phyloP scores from a whole-genome alignment of 306 rosid genomes.

The Prinsepia uniflora region DNA sequence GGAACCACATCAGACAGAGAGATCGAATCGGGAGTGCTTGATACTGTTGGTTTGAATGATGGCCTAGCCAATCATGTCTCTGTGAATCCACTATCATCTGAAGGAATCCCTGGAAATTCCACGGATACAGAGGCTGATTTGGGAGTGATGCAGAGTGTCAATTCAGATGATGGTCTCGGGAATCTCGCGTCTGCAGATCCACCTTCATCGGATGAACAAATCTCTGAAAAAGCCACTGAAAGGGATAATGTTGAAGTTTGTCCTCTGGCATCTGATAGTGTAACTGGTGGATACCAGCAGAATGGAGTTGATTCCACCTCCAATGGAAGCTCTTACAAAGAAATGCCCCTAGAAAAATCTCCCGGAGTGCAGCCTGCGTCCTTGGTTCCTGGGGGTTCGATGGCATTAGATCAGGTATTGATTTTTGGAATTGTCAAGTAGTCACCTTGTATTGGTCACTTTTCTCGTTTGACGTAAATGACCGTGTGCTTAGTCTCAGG shows the following conservation, averaged over 20 bases:
- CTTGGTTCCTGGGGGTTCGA: slow-evolving; percentile 13
- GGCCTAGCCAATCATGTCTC: slow-evolving; percentile 12
- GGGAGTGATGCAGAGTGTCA: slow-evolving; percentile 20
- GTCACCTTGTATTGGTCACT: not conserved
- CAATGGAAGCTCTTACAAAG: slow-evolving; percentile 29
- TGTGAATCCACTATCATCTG: slow-evolving; percentile 19
- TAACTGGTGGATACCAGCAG: slow-evolving; percentile 30
- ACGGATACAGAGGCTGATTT: slow-evolving; percentile 24
- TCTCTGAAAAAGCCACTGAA: slow-evolving; percentile 17
- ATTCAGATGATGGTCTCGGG: slow-evolving; percentile 13
- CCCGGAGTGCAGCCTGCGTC: slow-evolving; percentile 28
- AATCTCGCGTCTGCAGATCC: slow-evolving; percentile 22
- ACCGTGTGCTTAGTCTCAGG: not conserved
- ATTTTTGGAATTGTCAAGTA: not conserved
- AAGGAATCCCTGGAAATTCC: not conserved
- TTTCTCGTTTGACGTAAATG: not conserved
- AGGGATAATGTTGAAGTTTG: slow-evolving; percentile 22
- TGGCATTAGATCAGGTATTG: slow-evolving; percentile 34
- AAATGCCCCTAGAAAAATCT: slow-evolving; percentile 25
- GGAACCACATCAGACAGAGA: too few relatives aligned
- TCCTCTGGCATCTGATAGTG: slow-evolving; percentile 22
- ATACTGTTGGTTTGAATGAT: slow-evolving; percentile 20
- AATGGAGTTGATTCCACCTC: slow-evolving; percentile 30
- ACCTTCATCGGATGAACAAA: slow-evolving; percentile 30
- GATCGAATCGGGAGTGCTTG: slow-evolving; percentile 13